Conservation (phyloP, 148 eudicot species). For the Limonium bicolor region DNA sequence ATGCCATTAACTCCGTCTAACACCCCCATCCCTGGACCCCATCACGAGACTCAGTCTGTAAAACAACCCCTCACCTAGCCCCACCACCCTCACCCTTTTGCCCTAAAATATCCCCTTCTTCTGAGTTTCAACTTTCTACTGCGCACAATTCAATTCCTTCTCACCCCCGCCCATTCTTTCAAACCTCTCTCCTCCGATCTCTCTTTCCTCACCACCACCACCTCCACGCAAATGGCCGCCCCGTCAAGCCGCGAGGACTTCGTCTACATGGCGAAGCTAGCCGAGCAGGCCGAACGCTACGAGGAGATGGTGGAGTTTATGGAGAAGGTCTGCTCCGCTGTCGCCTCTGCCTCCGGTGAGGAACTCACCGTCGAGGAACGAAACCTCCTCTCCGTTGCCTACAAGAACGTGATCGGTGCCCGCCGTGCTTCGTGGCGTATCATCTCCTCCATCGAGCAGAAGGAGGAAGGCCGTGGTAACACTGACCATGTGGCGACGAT, state of each 20-base stretch:
- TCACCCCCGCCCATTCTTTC: no score
- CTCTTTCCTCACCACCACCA: no score
- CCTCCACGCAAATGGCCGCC: no score
- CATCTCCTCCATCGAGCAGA: constrained; percentile 35
- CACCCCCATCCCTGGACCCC: no score
- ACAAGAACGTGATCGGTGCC: constrained; percentile 41
- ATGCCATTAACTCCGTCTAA: no score
- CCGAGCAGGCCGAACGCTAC: constrained; percentile 50
- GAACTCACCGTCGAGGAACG: constrained; percentile 36
- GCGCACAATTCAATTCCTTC: no score
- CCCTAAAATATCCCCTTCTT: no score
- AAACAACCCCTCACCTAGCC: no score
- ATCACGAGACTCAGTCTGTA: no score
- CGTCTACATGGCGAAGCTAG: constrained; percentile 40
- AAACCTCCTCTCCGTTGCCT: constrained; percentile 42
- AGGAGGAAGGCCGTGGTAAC: constrained; percentile 36
- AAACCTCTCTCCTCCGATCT: no score
- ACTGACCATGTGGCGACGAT: constrained; percentile 31
- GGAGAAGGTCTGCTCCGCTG: constrained; percentile 42
- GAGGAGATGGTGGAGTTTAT: constrained; percentile 57
- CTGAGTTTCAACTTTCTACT: no score
- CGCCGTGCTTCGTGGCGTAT: constrained; percentile 37
- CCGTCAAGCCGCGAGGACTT: constrained; percentile 26
- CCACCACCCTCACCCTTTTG: no score
- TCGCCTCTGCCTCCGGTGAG: constrained; percentile 15